Conservation (phyloP, 2,329 filamentous ascomycete species). For the Dryadomyces quercus-mongolicae region DNA sequence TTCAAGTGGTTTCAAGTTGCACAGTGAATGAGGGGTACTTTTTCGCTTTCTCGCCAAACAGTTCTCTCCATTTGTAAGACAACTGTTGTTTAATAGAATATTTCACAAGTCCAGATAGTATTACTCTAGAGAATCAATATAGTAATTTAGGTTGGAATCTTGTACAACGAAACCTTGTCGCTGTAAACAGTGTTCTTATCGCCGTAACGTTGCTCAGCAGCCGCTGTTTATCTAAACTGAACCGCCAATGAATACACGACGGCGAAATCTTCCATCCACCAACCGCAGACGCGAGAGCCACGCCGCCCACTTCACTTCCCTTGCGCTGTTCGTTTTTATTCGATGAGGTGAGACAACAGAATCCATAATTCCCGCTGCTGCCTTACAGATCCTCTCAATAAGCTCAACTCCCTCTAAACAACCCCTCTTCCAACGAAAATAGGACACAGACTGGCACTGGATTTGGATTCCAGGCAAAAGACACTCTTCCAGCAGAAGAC, state of each 20-base stretch:
- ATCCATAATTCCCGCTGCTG: background rate
- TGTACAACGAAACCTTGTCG: too few species aligned
- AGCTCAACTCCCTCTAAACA: too few species aligned
- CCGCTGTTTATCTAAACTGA: background rate
- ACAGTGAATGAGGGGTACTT: background rate
- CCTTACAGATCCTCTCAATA: background rate
- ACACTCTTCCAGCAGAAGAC: too few species aligned
- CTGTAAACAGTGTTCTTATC: background rate
- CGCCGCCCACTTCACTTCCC: background rate
- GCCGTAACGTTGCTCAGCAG: background rate
- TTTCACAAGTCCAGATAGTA: too few species aligned
- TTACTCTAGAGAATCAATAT: too few species aligned
- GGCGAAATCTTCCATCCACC: background rate
- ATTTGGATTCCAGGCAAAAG: background rate
- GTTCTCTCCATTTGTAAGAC: too few species aligned
- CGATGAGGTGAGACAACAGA: background rate
- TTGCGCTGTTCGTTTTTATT: background rate
- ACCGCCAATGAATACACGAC: background rate
- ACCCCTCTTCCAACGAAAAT: too few species aligned
- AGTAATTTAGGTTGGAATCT: too few species aligned
- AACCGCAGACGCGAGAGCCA: background rate
- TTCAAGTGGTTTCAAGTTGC: too few species aligned
- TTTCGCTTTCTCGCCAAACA: too few species aligned
- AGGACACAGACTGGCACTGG: background rate
- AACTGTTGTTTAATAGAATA: too few species aligned